Evolutionary conservation across 2,329 filamentous ascomycete species (phyloP), one percentile per base, ranked within the genome.

Genomic region (Pseudovirgaria hyperparasitica): DNA sequence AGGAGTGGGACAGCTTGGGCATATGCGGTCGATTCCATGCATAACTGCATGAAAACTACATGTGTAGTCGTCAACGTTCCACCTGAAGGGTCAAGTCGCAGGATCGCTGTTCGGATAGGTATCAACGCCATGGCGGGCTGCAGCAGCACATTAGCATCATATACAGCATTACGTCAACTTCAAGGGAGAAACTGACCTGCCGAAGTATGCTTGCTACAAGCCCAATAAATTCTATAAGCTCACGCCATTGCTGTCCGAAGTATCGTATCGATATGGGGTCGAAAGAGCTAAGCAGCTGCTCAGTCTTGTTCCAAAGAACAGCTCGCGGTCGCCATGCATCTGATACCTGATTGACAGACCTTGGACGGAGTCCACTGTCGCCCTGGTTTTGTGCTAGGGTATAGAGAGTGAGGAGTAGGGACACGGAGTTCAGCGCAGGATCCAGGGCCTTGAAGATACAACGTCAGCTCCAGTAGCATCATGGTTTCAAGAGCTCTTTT

Each of bases 31-130:
- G 65, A 62, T 27, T 67, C 58, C 25, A 68, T 41, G 23, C 77
- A 76, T 8, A 75, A 47, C 22, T 62, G 67, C 16, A 67, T 60
- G 17, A 82, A 58, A 9, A 54, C 43, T 19, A 76, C 48, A 40
- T 84, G 77, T 16, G 62, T 62, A 4, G 66, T 66, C 4, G 77
- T 84, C 39, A 84, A 71, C 27, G 77, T 68, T 26, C 67, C 67
- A 16, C 67, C 71, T 9, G 65, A 65, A 2, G 77, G 74, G 37
- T 86, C 78, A 30, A 86, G 57, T 28, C 67, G 67, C 9, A 74
- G 54, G 36, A 86, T 63, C 4, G 73, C 75, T 41, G 54, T 48
- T 28, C 54, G 49, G 17, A 64, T 50, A 5, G 54, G 48, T 9
- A 46, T 42, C 26, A 63, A 46, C 18, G 50, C 51, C 11, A 50